Conservation (phyloP, 2,329 filamentous ascomycete genomes). For the Ophiostoma perfectum region DNA sequence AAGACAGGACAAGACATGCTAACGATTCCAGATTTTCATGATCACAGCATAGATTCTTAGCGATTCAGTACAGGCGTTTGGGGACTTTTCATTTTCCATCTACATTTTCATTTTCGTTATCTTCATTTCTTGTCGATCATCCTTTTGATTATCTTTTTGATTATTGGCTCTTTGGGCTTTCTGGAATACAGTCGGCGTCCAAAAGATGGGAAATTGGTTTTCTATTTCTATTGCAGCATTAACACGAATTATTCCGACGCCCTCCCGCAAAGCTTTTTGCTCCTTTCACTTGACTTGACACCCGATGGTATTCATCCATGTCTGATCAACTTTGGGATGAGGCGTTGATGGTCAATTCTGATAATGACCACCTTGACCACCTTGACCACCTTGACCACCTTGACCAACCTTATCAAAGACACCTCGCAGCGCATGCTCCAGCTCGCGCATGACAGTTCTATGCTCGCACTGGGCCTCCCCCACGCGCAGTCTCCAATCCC, state of each 20-base stretch:
- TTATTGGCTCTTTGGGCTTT: neutral
- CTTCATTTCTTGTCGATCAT: neutral
- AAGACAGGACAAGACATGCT: neutral
- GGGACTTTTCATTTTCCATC: neutral
- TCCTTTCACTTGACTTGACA: neutral
- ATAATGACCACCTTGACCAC: no score
- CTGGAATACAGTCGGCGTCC: neutral
- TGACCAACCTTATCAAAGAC: no score
- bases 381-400: no score
- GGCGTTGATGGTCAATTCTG: no score
- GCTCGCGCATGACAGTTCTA: neutral
- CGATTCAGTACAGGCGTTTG: neutral
- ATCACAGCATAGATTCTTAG: constrained; percentile 24
- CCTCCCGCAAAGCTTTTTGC: neutral
- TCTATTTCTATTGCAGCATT: neutral
- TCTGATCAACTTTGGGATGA: no score
- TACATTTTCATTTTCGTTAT: neutral
- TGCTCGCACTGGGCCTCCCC: neutral
- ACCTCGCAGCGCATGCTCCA: neutral
- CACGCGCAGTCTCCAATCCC: neutral
- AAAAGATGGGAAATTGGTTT: neutral
- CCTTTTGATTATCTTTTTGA: neutral
- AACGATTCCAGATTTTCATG: constrained; percentile 27
- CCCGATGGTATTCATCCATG: no score
- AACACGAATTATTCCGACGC: neutral